phyloP scores from a whole-genome alignment of 1,139 yeast genomes.

The Pichia sp. region DNA sequence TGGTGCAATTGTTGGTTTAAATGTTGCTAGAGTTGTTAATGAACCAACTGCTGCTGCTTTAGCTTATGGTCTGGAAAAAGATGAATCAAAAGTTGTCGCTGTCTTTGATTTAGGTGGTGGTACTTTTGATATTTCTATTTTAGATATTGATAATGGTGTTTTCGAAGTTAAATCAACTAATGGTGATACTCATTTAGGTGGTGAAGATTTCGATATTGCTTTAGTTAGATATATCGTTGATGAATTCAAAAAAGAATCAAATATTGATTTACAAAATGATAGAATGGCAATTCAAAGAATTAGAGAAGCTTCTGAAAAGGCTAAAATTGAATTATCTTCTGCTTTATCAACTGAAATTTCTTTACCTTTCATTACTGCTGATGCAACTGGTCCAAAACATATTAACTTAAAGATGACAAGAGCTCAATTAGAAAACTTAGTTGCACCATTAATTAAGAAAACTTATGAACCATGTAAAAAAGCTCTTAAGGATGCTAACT shows the following conservation, averaged over 20 bases:
- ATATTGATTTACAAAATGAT: conserved; percentile 83
- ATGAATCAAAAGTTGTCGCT: conserved; percentile 69
- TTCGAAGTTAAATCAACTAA: conserved; percentile 84
- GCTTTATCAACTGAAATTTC: conserved; percentile 91
- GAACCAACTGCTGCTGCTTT: conserved; percentile 99
- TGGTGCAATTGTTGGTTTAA: conserved; percentile 94
- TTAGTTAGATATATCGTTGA: conserved; percentile 87
- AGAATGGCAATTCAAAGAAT: conserved; percentile 99
- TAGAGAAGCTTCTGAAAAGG: conserved; percentile 99
- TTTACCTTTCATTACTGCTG: conserved; percentile 95
- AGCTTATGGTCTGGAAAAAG: conserved; percentile 93
- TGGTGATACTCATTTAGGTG: conserved; percentile 89
- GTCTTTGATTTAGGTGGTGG: conserved; percentile 90
- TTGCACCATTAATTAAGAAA: conserved; percentile 86
- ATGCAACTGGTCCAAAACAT: conserved; percentile 97
- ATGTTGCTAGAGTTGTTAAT: conserved; percentile 94
- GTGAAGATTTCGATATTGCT: conserved; percentile 82
- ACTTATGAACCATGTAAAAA: conserved; percentile 97
- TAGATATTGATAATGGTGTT: conserved; percentile 83
- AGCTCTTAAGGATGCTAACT: conserved; percentile 94
- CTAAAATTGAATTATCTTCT: conserved; percentile 95
- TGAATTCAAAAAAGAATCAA: conserved; percentile 87
- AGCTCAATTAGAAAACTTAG: conserved; percentile 88
- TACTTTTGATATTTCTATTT: conserved; percentile 79
- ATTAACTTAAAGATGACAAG: conserved; percentile 90